A percentile compares a stretch with the other conserved stretches of the same genome.
Evolutionary conservation across 1,284 basidiomycete species (phyloP).

Genomic region (Cystobasidium pallidum): DNA sequence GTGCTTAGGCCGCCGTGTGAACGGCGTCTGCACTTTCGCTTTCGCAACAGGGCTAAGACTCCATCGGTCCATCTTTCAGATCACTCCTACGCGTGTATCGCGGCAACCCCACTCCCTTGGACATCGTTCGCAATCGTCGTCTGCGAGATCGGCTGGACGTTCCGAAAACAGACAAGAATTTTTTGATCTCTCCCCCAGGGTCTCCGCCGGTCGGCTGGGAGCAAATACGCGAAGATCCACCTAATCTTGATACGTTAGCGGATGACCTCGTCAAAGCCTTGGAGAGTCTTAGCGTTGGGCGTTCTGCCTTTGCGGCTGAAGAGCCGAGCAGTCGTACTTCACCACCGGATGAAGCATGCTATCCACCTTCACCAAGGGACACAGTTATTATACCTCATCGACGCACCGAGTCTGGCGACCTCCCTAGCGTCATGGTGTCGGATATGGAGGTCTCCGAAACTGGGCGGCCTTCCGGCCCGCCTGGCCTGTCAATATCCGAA

Average conservation of each 20-base stretch:
- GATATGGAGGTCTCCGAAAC: conserved; percentile 12
- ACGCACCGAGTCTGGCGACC: conserved; percentile 30
- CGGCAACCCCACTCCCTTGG: conserved; percentile 69
- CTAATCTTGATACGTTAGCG: conserved; percentile 82
- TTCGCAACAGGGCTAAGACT: not conserved
- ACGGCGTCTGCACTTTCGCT: not conserved
- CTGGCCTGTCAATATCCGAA: conserved; percentile 29
- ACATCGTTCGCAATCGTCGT: conserved; percentile 53
- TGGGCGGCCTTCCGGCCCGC: conserved; percentile 40
- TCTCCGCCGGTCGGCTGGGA: conserved; percentile 98
- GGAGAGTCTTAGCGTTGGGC: conserved; percentile 57
- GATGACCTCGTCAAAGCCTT: conserved; percentile 84
- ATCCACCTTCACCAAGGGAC: conserved; percentile 18
- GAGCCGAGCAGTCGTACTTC: not conserved
- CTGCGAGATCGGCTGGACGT: conserved; percentile 66
- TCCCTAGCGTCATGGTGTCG: conserved; percentile 45
- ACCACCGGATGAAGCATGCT: not conserved
- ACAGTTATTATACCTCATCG: conserved; percentile 47
- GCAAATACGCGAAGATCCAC: conserved; percentile 85
- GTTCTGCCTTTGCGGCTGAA: not conserved
- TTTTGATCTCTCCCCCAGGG: conserved; percentile 97
- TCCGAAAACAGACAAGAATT: conserved; percentile 84
- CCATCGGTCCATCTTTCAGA: conserved; percentile 50
- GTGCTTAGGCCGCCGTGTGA: not conserved
- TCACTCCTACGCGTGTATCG: conserved; percentile 74